These are phyloP conservation scores for Blastocystis sp. DNA, from an alignment of 352 stramenopile species.

Conservation along the genomic window DNA sequence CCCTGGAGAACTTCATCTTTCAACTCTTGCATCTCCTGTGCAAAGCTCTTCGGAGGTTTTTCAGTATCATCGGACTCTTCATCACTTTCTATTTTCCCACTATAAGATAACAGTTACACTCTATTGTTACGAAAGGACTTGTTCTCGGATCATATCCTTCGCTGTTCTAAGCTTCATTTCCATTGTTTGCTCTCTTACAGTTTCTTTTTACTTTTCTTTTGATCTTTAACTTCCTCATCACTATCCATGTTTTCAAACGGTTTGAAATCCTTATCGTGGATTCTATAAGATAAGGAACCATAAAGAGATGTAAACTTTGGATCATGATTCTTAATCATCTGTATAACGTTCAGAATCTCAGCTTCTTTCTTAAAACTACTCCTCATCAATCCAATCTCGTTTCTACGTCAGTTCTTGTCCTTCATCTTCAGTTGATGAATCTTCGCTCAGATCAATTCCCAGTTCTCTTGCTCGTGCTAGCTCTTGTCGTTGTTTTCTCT, in stretches of 20 bases:
- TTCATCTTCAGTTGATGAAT: conserved; percentile 63
- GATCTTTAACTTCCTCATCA: conserved; percentile 67
- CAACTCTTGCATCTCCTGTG: conserved; percentile 78
- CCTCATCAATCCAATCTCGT: neutral
- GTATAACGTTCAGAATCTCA: conserved; percentile 72
- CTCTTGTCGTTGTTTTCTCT: conserved; percentile 44
- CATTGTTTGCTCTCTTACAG: neutral
- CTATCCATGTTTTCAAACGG: conserved; percentile 77
- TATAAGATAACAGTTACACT: conserved; percentile 1
- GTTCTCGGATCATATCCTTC: conserved; percentile 82
- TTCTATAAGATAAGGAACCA: conserved; percentile 70
- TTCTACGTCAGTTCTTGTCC: conserved; percentile 65
- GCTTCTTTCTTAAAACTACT: conserved; percentile 36
- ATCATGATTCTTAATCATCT: conserved; percentile 81
- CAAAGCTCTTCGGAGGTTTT: conserved; percentile 74
- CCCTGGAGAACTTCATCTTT: conserved; percentile 77
- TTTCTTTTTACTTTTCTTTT: conserved; percentile 26
- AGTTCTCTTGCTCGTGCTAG: conserved; percentile 43
- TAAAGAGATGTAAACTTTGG: conserved; percentile 69
- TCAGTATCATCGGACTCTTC: conserved; percentile 74
- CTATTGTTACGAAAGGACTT: conserved; percentile 76
- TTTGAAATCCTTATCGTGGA: conserved; percentile 81
- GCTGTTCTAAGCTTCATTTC: conserved; percentile 24
- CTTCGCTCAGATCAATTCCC: conserved; percentile 55
- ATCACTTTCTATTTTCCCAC: conserved; percentile 69